These are phyloP conservation scores for Cinnamomum micranthum DNA, from an alignment of 164 flowering plant species.

Conservation along the genomic window DNA sequence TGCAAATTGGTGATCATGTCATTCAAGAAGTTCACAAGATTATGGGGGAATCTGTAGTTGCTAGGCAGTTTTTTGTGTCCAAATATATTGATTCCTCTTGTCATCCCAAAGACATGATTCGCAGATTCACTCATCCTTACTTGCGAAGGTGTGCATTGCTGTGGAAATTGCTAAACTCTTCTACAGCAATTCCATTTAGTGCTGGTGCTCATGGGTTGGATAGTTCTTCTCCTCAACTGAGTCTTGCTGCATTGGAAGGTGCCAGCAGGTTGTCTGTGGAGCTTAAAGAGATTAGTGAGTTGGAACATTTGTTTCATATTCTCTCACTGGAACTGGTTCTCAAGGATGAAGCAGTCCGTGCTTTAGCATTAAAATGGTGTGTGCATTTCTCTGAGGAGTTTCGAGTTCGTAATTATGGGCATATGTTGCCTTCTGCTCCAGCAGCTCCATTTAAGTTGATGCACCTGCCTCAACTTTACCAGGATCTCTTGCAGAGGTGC, in stretches of 20 bases:
- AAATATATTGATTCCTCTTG: slow-evolving; percentile 43
- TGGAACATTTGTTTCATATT: slow-evolving; percentile 64
- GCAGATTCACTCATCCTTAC: slow-evolving; percentile 63
- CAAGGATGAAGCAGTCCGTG: slow-evolving; percentile 40
- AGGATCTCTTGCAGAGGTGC: slow-evolving; percentile 89
- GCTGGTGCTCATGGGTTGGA: slow-evolving; percentile 28
- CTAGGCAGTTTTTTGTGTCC: slow-evolving; percentile 51
- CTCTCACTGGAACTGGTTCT: slow-evolving; percentile 57
- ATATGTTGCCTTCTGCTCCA: slow-evolving; percentile 42
- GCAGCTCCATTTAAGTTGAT: slow-evolving; percentile 79
- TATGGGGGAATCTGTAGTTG: slow-evolving; percentile 34
- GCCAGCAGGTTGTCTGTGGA: slow-evolving; percentile 21
- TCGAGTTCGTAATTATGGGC: slow-evolving; percentile 22
- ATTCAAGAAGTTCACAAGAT: slow-evolving; percentile 46
- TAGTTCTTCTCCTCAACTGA: slow-evolving; percentile 22
- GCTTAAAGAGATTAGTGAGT: slow-evolving; percentile 42
- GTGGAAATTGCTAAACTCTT: slow-evolving; percentile 59
- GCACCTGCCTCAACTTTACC: slow-evolving; percentile 74
- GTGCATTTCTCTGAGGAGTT: slow-evolving; percentile 47
- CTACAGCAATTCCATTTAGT: slow-evolving; percentile 42
- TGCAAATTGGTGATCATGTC: slow-evolving; percentile 36
- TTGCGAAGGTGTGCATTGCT: slow-evolving; percentile 82
- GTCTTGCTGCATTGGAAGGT: slow-evolving; percentile 24
- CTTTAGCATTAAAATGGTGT: slow-evolving; percentile 53
- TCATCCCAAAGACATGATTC: slow-evolving; percentile 48